Base-by-base conservation (phyloP, 2,329 filamentous ascomycete genomes). In the Cercospora citrullina region DNA sequence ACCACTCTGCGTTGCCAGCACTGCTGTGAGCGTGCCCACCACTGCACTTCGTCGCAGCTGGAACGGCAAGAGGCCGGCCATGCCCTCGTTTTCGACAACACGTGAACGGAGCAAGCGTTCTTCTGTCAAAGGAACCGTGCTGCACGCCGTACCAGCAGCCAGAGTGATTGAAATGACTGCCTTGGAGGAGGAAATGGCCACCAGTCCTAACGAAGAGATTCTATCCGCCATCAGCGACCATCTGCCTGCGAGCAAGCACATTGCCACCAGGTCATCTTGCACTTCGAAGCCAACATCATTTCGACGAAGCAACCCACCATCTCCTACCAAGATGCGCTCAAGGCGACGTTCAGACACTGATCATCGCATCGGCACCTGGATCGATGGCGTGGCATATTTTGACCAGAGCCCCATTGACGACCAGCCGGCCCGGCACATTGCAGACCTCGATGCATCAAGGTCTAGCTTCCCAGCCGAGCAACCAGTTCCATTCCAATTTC, bases 331-430 rank as follows among this genome's bases (percentile, higher is more conserved):
- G 23, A 60, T 69, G 16, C 66, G 58, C 31, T 71, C 71, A 71
- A 70, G 71, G 53, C 75, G 73, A 53, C 74, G 67, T 63, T 74
- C 64, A 71, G 68, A 77, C 21, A 69, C 72, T 30, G 76, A 76
- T 63, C 76, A 72, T 30, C 71, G 73, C 39, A 79, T 84, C 68
- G 82, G 81, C 5, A 75, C 80, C 4, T 84, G 82, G 78, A 80
- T 79, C 61, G 75, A 83, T 71, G 82, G 82, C 5, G 77, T 78
- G 39, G 78, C 80, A 30, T 76, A 81, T 61, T 84, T 81, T 81
- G 79, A 79, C 28, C 70, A 73, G 16, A 63, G 68, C 9, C 45
- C 67, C 48, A 18, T 59, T 5, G 45, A 65, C 7, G 58, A 65
- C 48, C 61, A 36, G 60, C 62, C 45, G 31, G 36, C 12, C 18